These are phyloP conservation scores for Cenchrus purpureus DNA, from an alignment of 176 grass and related monocot species.

Conservation along the genomic window DNA sequence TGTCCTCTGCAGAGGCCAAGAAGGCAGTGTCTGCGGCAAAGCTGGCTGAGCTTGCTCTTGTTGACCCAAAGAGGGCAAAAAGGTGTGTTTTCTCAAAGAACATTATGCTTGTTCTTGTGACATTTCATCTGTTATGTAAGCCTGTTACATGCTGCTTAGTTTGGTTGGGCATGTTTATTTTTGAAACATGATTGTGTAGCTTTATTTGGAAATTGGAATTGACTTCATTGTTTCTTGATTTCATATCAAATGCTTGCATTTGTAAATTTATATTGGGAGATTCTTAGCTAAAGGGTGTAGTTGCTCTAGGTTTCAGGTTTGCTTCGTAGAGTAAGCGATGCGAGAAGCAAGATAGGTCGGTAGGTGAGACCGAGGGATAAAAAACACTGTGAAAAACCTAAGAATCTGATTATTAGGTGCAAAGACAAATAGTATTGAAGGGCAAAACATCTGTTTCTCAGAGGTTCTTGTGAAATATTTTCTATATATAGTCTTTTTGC, in stretches of 20 bases:
- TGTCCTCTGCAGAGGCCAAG: conserved; percentile 70
- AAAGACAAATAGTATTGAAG: background rate
- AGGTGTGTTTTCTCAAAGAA: conserved; percentile 54
- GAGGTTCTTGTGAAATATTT: conserved; percentile 5
- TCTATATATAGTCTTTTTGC: conserved; percentile 13
- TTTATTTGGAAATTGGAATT: background rate
- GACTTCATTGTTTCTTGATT: conserved; percentile 11
- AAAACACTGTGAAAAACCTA: background rate
- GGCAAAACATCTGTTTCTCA: background rate
- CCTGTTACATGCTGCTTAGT: conserved; percentile 1
- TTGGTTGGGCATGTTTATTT: background rate
- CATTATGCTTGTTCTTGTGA: conserved; percentile 13
- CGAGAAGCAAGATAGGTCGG: background rate
- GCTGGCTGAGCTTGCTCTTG: conserved; percentile 90
- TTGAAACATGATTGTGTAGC: background rate
- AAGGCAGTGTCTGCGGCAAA: conserved; percentile 85
- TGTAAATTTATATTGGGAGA: background rate
- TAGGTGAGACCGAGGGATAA: background rate
- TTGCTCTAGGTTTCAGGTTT: background rate
- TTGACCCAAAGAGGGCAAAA: conserved; percentile 95
- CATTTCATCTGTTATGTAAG: background rate
- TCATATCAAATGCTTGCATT: conserved; percentile 19
- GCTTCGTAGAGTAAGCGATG: background rate
- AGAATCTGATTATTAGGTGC: conserved; percentile 2
- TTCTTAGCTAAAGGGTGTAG: background rate